Evolutionary conservation across 75 land plant species (phyloP).

Genomic region (Pseudotsuga menziesii): DNA sequence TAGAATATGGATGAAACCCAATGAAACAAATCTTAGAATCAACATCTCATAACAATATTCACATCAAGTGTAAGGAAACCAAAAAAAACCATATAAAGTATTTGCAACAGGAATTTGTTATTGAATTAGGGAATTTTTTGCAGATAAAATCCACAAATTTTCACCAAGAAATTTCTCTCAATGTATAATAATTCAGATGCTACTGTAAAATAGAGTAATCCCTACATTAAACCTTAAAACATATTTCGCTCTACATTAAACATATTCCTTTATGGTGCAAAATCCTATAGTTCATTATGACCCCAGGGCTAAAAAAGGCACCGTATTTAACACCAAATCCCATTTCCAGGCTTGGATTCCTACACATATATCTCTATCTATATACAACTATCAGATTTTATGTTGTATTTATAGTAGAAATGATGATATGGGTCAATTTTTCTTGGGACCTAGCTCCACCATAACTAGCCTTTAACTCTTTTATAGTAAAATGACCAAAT

Average conservation of each 20-base stretch:
- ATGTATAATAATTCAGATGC: constrained; percentile 1
- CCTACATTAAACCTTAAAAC: not conserved
- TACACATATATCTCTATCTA: not conserved
- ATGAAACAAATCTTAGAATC: too few relatives aligned
- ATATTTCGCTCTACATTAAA: too few relatives aligned
- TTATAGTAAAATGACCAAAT: not conserved
- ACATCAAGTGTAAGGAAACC: too few relatives aligned
- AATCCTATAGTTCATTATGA: not conserved
- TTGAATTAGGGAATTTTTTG: too few relatives aligned
- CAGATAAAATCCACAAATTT: not conserved
- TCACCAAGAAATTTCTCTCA: not conserved
- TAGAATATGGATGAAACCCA: too few relatives aligned
- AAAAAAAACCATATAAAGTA: too few relatives aligned
- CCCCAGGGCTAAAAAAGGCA: not conserved
- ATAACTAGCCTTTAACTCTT: not conserved
- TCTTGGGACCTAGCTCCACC: not conserved
- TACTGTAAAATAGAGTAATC: not conserved
- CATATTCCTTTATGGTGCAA: constrained; percentile 7
- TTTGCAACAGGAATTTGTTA: too few relatives aligned
- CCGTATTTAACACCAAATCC: constrained; percentile 3
- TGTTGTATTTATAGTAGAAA: constrained; percentile 3
- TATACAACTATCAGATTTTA: not conserved
- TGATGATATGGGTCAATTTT: not conserved
- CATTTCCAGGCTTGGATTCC: constrained; percentile 6
- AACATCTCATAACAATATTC: too few relatives aligned